Base-by-base conservation (phyloP, 495 filamentous ascomycete species). In the Penicillium lagena region DNA sequence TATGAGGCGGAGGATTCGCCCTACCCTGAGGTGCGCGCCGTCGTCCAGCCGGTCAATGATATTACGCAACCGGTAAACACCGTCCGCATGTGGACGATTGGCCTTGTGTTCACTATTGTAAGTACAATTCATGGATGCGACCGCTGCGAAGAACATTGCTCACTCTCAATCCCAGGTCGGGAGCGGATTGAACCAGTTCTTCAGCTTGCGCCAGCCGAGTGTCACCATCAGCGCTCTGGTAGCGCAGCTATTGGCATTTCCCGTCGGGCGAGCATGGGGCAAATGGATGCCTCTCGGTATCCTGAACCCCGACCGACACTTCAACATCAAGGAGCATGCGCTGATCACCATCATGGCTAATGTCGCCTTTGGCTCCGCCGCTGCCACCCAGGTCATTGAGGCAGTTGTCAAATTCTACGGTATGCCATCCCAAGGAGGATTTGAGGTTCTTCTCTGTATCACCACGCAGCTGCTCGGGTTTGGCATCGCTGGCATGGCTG, bases 321-420 rank as follows among this genome's bases (percentile, higher is more conserved):
- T 90, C 66, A 90, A 87, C 58, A 78, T 87, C 61, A 90, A 90
- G 55, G 84, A 88, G 55, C 86, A 90, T 68, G 76, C 81, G 7
- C 68, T 90, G 49, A 86, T 90, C 49, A 82, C 83, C 7, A 80
- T 89, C 49, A 90, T 89, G 77, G 49, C 83, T 68, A 73, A 71
- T 55, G 70, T 87, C 37, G 76, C 80, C 17, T 54, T 73, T 27
- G 78, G 71, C 11, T 78, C 80, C n/a, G 82, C 82, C 4, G 82
- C 84, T 37, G 80, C 82, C 13, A 87, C 82, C 2, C 82, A 87
- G 46, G 72, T 83, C 50, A 80, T 87, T 22, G 67, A 85, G 17
- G 82, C 83, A 0, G 76, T 83, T 55, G 67, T 73, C 46, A 71
- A 82, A 33, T 87, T 84, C 54, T 87, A 88, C 53, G 71, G 76